phyloP scores from a whole-genome alignment of 2,329 filamentous ascomycete species.

The Capronia coronata region DNA sequence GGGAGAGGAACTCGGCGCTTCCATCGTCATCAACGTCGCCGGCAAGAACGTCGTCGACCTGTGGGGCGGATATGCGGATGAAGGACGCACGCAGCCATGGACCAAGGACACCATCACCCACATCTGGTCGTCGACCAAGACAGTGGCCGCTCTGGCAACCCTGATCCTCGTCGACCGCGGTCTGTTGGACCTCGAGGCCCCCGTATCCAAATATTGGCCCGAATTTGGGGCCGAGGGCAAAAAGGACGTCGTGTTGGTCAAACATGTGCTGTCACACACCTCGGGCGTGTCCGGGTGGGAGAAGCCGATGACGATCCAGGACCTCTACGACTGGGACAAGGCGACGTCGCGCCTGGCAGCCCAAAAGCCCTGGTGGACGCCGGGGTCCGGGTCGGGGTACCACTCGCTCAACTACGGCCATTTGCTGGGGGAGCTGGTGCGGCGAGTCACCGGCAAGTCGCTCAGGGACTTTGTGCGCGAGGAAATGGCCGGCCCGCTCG shows the following conservation, averaged over 20 bases:
- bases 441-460: conserved; percentile 37
- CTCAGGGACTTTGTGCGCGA: conserved; percentile 42
- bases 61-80: conserved; percentile 40
- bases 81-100: conserved; percentile 26
- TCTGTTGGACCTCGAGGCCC: conserved; percentile 34
- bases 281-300: conserved; percentile 36
- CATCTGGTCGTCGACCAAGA: conserved; percentile 42
- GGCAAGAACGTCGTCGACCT: conserved; percentile 42
- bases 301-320: conserved; percentile 30
- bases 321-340: conserved; percentile 33
- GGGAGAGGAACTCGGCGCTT: conserved; percentile 43
- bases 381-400: conserved; percentile 42
- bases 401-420: conserved; percentile 39
- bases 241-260: conserved; percentile 34
- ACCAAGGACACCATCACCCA: conserved; percentile 22
- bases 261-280: conserved; percentile 40
- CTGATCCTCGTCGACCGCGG: conserved; percentile 40
- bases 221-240: conserved; percentile 43
- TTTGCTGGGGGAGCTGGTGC: conserved; percentile 42
- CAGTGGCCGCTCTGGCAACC: conserved; percentile 34
- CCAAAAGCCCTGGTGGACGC: conserved; percentile 42
- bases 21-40: conserved; percentile 38
- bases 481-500: conserved; percentile 39
- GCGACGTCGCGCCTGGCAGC: conserved; percentile 35
- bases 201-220: conserved; percentile 43